Evolutionary conservation across 352 stramenopile species (phyloP), one percentile per base, ranked within the genome.

Genomic region (Peronospora destructor): DNA sequence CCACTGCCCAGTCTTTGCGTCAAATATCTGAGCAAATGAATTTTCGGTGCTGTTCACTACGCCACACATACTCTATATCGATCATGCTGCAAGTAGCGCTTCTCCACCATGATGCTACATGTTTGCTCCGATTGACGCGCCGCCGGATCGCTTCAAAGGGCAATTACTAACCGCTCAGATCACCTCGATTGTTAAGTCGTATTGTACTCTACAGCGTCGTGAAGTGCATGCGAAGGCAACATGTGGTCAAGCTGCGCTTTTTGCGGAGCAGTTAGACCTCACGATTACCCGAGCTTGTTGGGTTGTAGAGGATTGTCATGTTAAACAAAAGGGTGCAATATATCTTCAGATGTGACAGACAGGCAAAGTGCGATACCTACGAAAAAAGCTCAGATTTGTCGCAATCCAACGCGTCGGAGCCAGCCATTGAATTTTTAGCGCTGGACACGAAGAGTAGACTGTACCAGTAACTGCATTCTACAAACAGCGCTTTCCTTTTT

Each of bases 1-100:
- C 12, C 29, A 28, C 14, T 45, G 57, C 4, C 35, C 36, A 38
- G 41, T 66, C 49, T 62, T 41, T 66, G 37, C 28, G 34, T 25
- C 8, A 13, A 14, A 17, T 34, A 25, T 19, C 13, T 35, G 53
- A 40, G 35, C 54, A 62, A 47, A 61, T 14, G 41, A 66, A 66
- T 66, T 66, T 61, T 66, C 23, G 36, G 21, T 17, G 14, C 37
- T 17, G 34, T 29, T 36, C 19, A 8, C 4, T 29, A 45, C 36
- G 19, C 21, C 21, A 30, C 46, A 60, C 10, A 14, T n/a, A 7
- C 12, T 36, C 12, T 36, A 7, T 8, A 32, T 9, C 28, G 28
- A 32, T 32, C 10, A 32, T 12, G 28, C 28, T 32, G 17, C 45
- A 41, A 21, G 37, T 58, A 42, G 42, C 36, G 48, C 29, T 55